Evolutionary conservation across 768 basidiomycete species (phyloP).

Genomic region (Nevesoporus exiguus): DNA sequence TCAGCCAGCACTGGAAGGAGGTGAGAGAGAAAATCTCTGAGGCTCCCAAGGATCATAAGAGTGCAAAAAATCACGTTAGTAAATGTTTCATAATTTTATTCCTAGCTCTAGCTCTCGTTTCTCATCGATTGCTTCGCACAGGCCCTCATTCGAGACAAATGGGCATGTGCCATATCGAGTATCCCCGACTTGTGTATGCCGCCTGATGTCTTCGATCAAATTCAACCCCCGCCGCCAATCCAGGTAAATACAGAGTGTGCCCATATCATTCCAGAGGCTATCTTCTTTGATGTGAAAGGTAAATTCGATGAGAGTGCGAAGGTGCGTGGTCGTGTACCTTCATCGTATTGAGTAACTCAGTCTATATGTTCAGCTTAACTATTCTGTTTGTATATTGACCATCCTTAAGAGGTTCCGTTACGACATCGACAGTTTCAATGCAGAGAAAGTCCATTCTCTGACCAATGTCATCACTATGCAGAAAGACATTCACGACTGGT

Average conservation of each 20-base stretch:
- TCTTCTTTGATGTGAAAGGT: not conserved
- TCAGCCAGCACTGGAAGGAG: slow-evolving; percentile 1
- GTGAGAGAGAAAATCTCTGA: not conserved
- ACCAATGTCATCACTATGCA: slow-evolving; percentile 3
- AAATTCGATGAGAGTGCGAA: not conserved
- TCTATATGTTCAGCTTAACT: slow-evolving; percentile 3
- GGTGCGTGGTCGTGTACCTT: not conserved
- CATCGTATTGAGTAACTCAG: not conserved
- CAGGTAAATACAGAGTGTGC: not conserved
- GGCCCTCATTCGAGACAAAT: slow-evolving; percentile 37
- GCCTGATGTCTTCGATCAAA: not conserved
- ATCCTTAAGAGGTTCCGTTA: slow-evolving; percentile 4
- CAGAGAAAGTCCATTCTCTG: slow-evolving; percentile 4
- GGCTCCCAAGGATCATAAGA: not conserved
- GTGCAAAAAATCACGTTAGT: slow-evolving; percentile 4
- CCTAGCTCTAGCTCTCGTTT: too few relatives aligned
- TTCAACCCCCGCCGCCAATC: not conserved
- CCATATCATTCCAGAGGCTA: slow-evolving; percentile 7
- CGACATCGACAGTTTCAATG: not conserved
- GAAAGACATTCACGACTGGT: not conserved
- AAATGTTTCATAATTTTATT: not conserved
- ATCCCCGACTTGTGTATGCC: slow-evolving; percentile 17
- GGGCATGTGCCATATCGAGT: slow-evolving; percentile 33
- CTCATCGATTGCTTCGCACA: slow-evolving; percentile 6
- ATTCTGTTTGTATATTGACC: not conserved